Percentiles rank a stretch among this genome's conserved stretches.
These are phyloP conservation scores for Athelia sp. DNA, from an alignment of 1,284 basidiomycete genomes.

Conservation along the genomic window DNA sequence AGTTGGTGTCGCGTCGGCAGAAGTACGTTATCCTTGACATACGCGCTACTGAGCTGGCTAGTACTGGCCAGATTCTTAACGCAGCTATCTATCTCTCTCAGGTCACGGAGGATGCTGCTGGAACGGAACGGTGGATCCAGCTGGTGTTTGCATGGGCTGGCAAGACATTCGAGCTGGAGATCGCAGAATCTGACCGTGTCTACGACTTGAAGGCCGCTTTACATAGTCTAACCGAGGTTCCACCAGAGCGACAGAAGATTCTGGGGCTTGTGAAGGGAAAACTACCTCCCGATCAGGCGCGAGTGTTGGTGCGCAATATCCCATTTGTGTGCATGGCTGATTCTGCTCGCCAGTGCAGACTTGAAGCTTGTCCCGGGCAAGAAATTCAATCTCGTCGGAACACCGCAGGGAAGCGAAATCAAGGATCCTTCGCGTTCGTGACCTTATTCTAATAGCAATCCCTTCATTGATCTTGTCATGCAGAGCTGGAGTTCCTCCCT, in stretches of 20 bases:
- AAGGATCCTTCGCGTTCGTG: conserved; percentile 61
- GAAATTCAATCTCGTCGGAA: conserved; percentile 81
- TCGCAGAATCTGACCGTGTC: conserved; percentile 73
- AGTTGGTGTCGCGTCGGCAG: background rate
- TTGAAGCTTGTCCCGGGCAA: conserved; percentile 54
- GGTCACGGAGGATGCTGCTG: background rate
- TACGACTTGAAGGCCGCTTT: conserved; percentile 66
- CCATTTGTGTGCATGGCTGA: background rate
- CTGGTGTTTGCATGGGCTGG: conserved; percentile 64
- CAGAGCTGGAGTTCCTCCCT: conserved; percentile 62
- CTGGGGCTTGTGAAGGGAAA: conserved; percentile 84
- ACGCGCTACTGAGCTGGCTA: no score
- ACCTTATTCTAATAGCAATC: conserved; percentile 5
- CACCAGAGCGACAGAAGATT: conserved; percentile 85
- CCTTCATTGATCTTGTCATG: background rate
- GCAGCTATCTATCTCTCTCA: background rate
- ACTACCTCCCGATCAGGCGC: conserved; percentile 68
- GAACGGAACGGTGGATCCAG: conserved; percentile 43
- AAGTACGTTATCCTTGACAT: no score
- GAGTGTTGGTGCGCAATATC: conserved; percentile 55
- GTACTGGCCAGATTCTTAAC: no score
- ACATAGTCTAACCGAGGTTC: conserved; percentile 73
- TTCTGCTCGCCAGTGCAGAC: conserved; percentile 38
- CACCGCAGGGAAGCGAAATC: conserved; percentile 78
- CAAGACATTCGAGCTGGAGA: conserved; percentile 47